Evolutionary conservation across 2,329 filamentous ascomycete species (phyloP), one percentile per base, ranked within the genome.

Genomic region (Didymella pinodella): DNA sequence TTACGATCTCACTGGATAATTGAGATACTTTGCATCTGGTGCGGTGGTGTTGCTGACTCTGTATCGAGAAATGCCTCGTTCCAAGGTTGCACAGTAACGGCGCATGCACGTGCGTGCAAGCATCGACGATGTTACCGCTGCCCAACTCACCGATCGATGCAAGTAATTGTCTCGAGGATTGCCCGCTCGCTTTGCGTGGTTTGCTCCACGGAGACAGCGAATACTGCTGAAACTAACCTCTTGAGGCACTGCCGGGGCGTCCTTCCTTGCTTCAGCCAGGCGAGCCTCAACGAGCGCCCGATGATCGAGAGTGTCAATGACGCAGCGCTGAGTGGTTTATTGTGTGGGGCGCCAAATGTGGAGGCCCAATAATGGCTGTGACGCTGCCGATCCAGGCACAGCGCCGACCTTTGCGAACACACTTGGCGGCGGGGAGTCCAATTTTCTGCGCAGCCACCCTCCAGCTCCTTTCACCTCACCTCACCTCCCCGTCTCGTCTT

Each of bases 361-460:
- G 49, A 48, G 45, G 44, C 55, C 49, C 22, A 22, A 22, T 22
- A 58, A 53, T 58, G 48, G 55, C 48, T 31, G 48, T 26, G 54
- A 48, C 48, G 48, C 44, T 45, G 54, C 44, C 44, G 44, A 38
- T 49, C 55, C 55, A 58, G 55, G 49, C 55, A 58, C 51, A 40
- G 45, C 54, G 41, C 29, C 25, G 48, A 43, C 48, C 48, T 31
- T 43, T 48, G 54, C 54, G 32, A 50, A 48, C 49, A 48, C 51
- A 59, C 56, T 59, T 59, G 50, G 56, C 54, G 48, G 54, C 43
- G 48, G 56, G 50, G 51, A 47, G 46, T 41, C 11, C 56, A 59
- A 59, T 54, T 59, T 59, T 59, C 56, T 54, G 50, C 50, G 56
- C 50, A 57, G 46, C 56, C 49, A 46, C 56, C 50, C 25, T 38